Evolutionary conservation across 441 rosid species (phyloP).

Genomic region (Euphorbia schlechtendalii): DNA sequence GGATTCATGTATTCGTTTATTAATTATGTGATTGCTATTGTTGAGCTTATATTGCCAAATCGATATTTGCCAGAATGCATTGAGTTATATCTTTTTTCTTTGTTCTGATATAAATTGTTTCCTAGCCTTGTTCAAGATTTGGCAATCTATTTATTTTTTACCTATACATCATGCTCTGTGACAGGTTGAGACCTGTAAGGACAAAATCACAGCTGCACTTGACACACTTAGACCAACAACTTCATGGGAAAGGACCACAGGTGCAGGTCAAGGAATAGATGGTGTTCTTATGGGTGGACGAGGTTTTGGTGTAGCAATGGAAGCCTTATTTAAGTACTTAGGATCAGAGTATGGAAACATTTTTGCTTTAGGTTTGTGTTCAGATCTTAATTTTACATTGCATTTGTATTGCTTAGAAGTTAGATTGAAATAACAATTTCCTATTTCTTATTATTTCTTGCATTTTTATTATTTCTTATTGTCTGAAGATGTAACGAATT

Average conservation of each 20-base stretch:
- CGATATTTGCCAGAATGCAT: not conserved
- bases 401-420: too few species aligned
- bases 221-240: constrained; percentile 94
- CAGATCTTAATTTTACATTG: constrained; percentile 18
- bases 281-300: constrained; percentile 94
- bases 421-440: too few species aligned
- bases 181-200: constrained; percentile 49
- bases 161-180: not conserved
- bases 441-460: too few species aligned
- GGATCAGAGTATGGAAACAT: constrained; percentile 95
- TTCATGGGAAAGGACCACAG: constrained; percentile 93
- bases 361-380: constrained; percentile 76
- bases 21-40: constrained; percentile 1
- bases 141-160: not conserved
- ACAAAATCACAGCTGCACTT: constrained; percentile 81
- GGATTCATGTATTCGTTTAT: not conserved
- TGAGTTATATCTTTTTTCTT: not conserved
- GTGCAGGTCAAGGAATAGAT: constrained; percentile 76
- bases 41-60: not conserved
- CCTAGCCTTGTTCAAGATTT: not conserved
- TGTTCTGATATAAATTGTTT: not conserved
- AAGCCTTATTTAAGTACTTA: constrained; percentile 77
- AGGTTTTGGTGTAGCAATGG: constrained; percentile 97
- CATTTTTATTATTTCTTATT: too few species aligned
- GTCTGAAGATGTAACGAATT: constrained; percentile 8